A percentile compares a stretch with the other conserved stretches of the same genome.
phyloP scores from a whole-genome alignment of 148 eudicot genomes.

The Cornus suecica region DNA sequence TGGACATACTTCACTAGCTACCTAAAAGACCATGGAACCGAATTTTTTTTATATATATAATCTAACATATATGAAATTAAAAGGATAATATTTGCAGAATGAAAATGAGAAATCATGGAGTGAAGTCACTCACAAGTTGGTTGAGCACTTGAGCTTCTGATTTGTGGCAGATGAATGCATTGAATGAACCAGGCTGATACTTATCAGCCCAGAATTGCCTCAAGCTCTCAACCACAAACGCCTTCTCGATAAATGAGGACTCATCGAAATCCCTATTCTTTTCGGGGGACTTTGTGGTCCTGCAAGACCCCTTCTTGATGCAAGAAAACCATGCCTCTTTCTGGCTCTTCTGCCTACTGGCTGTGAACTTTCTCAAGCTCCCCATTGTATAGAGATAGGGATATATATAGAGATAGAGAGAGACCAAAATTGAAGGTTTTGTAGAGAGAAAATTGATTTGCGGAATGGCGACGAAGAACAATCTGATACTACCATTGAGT shows the following conservation, averaged over 20 bases:
- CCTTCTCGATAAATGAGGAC: constrained; percentile 39
- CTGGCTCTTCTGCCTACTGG: constrained; percentile 33
- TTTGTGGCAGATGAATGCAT: constrained; percentile 47
- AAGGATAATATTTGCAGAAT: not conserved
- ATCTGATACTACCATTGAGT: too few species aligned
- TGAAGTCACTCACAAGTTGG: constrained; percentile 28
- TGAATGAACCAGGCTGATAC: constrained; percentile 42
- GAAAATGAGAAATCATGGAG: not conserved
- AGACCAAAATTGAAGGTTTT: too few species aligned
- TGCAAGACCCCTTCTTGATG: constrained; percentile 34
- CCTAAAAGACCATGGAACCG: constrained; percentile 20
- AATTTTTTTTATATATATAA: too few species aligned
- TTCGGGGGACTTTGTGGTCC: constrained; percentile 28
- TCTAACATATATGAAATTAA: too few species aligned
- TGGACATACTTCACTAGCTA: constrained; percentile 29
- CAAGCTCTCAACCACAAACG: constrained; percentile 41
- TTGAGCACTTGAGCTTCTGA: constrained; percentile 38
- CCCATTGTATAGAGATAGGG: too few species aligned
- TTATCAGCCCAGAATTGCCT: constrained; percentile 55
- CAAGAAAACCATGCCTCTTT: constrained; percentile 45
- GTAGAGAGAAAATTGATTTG: too few species aligned
- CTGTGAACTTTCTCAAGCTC: constrained; percentile 24
- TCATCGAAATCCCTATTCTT: constrained; percentile 34
- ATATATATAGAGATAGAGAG: too few species aligned
- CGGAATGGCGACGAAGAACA: too few species aligned